Evolutionary conservation across 2,329 filamentous ascomycete genomes (phyloP), one percentile per base, ranked within the genome.

Genomic region (Penicillium sp.): DNA sequence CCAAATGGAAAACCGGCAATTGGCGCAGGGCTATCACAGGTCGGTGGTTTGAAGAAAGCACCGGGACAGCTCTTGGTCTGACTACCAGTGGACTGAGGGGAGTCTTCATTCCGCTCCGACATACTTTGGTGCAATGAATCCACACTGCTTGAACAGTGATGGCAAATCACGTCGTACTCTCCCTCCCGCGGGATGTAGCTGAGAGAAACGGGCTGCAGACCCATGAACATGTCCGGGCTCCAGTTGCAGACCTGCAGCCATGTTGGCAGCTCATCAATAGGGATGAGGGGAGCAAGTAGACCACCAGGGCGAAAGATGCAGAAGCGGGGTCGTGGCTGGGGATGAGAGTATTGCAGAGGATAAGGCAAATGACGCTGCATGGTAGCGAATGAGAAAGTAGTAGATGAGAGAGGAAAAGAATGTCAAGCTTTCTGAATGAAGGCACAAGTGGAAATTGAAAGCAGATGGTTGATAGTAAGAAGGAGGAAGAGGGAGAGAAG

Each of bases 261-360:
- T 1, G 43, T 30, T 2, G 67, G 67, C 3, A 71, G 48, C 50
- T 71, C 68, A 37, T 71, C 68, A 6, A 67, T 35, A 1, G 68
- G 57, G 14, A 71, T 59, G 16, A 71, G 50, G 6, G 68, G 68
- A 8, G 64, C 56, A 10, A 59, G 40, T 5, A 45, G 41, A 5
- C 59, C 55, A 25, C 62, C 61, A 2, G 59, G 55, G 2, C 68
- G 60, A 23, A 59, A 49, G 28, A 71, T 47, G 39, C 62, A 71
- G 49, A 63, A 69, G 10, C 54, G 46, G 3, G 67, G 66, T 13
- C 49, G 51, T 14, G 56, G 54, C 4, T 50, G 55, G 25, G 28
- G 15, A 2, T 26, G 31, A 1, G 32, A 23, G 12, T 28, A 37
- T n/a, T 23, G 33, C 13, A 42, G 22, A 17, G 28, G 29, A 16